Percentiles rank a stretch among this genome's conserved stretches.
Conservation (phyloP, 768 basidiomycete genomes). For the Suillus alpinus region DNA sequence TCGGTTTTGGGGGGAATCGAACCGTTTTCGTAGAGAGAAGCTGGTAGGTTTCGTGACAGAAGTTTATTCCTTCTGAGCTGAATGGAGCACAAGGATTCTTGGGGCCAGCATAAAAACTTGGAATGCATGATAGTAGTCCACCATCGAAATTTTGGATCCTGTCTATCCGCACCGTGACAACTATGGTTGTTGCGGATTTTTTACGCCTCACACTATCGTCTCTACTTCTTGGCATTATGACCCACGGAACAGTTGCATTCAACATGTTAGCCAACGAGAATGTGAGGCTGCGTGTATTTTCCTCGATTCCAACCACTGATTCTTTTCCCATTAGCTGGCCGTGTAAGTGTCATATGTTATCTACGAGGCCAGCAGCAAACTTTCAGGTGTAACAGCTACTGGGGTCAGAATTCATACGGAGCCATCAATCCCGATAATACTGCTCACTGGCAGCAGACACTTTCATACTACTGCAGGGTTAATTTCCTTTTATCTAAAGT, state of each 20-base stretch:
- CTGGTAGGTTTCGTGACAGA: not conserved
- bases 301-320: not conserved
- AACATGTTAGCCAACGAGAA: constrained; percentile 24
- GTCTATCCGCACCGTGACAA: not conserved
- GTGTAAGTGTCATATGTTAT: constrained; percentile 15
- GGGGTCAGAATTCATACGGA: constrained; percentile 67
- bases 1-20: not conserved
- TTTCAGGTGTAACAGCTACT: constrained; percentile 21
- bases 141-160: not conserved
- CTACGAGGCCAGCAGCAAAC: not conserved
- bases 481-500: not conserved
- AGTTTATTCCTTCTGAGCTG: not conserved
- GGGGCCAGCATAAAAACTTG: not conserved
- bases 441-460: constrained; percentile 29
- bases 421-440: constrained; percentile 38
- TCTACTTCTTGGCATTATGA: not conserved
- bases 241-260: constrained; percentile 12
- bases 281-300: constrained; percentile 11
- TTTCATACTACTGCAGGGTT: constrained; percentile 33
- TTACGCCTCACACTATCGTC: not conserved
- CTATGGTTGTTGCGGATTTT: not conserved
- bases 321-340: constrained; percentile 14
- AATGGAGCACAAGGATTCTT: not conserved
- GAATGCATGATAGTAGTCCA: not conserved
- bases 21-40: not conserved